These are phyloP conservation scores for Boletus barrowsii DNA, from an alignment of 768 basidiomycete species.

Conservation along the genomic window DNA sequence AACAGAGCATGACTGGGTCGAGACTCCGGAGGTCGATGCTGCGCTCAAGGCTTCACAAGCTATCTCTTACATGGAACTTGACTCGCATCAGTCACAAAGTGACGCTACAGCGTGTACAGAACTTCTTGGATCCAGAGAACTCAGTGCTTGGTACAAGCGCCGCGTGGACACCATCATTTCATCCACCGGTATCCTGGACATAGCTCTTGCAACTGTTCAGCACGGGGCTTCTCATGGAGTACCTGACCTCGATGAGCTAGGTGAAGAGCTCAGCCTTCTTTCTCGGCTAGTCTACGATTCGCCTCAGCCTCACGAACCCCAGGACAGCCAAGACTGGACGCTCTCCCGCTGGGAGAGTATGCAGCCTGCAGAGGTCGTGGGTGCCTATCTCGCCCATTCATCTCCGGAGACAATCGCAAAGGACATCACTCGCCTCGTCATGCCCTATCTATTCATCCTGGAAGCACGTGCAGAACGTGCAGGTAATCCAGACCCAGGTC, in stretches of 20 bases:
- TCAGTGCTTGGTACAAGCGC: slow-evolving; percentile 72
- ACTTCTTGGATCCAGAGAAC: slow-evolving; percentile 27
- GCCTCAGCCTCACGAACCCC: slow-evolving; percentile 41
- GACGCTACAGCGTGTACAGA: slow-evolving; percentile 7
- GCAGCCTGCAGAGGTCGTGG: slow-evolving; percentile 60
- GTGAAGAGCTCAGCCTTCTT: slow-evolving; percentile 88
- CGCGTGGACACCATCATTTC: slow-evolving; percentile 62
- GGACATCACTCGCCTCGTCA: slow-evolving; percentile 73
- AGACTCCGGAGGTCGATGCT: slow-evolving; percentile 41
- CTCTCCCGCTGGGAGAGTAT: slow-evolving; percentile 70
- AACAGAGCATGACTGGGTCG: slow-evolving; percentile 55
- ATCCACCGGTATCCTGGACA: slow-evolving; percentile 71
- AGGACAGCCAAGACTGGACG: slow-evolving; percentile 65
- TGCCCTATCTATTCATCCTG: slow-evolving; percentile 91
- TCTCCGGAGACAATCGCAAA: slow-evolving; percentile 58
- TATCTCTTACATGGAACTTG: slow-evolving; percentile 7
- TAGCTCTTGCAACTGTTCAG: slow-evolving; percentile 77
- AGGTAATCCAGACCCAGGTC: slow-evolving; percentile 61
- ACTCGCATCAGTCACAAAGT: slow-evolving; percentile 8
- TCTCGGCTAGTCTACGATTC: slow-evolving; percentile 86
- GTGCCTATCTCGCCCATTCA: slow-evolving; percentile 74
- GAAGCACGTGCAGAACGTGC: slow-evolving; percentile 84
- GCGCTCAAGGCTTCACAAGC: slow-evolving; percentile 36
- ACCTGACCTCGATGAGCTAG: slow-evolving; percentile 74
- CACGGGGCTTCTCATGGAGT: slow-evolving; percentile 82